Evolutionary conservation across 2,329 filamentous ascomycete species (phyloP).

Genomic region (Aspergillus fumigatus): DNA sequence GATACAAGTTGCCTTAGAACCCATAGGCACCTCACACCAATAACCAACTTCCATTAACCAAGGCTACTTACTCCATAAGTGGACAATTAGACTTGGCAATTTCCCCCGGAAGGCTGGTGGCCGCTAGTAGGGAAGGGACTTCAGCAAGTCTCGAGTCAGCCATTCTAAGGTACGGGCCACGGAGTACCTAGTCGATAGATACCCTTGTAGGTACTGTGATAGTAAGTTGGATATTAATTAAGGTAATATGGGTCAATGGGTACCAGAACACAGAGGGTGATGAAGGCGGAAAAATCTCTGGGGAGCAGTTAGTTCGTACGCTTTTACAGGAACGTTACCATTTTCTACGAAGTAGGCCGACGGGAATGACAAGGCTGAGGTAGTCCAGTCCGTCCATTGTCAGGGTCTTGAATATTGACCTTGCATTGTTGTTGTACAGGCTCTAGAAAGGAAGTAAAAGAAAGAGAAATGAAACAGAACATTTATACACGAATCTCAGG

Average conservation of each 20-base stretch:
- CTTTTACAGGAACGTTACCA: not conserved
- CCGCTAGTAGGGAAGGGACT: not conserved
- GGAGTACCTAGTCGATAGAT: not conserved
- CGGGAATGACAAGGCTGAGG: not conserved
- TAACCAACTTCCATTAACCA: not conserved
- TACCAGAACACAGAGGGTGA: not conserved
- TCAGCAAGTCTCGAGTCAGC: not conserved
- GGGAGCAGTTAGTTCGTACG: not conserved
- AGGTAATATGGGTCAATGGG: not conserved
- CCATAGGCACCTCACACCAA: not conserved
- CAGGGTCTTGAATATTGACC: not conserved
- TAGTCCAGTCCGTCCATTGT: not conserved
- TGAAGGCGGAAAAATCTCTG: not conserved
- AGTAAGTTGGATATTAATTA: not conserved
- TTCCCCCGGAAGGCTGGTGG: not conserved
- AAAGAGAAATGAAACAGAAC: not conserved
- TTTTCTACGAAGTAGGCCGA: not conserved
- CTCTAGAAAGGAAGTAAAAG: not conserved
- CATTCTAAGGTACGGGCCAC: not conserved
- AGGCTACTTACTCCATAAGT: not conserved
- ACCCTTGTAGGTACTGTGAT: not conserved
- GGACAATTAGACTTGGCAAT: not conserved
- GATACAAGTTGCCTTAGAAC: not conserved
- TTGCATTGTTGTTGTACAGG: not conserved
- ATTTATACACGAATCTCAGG: not conserved